Base-by-base conservation (phyloP, 192 early-diverging fungal genomes). In the Lunasporangiospora selenospora region DNA sequence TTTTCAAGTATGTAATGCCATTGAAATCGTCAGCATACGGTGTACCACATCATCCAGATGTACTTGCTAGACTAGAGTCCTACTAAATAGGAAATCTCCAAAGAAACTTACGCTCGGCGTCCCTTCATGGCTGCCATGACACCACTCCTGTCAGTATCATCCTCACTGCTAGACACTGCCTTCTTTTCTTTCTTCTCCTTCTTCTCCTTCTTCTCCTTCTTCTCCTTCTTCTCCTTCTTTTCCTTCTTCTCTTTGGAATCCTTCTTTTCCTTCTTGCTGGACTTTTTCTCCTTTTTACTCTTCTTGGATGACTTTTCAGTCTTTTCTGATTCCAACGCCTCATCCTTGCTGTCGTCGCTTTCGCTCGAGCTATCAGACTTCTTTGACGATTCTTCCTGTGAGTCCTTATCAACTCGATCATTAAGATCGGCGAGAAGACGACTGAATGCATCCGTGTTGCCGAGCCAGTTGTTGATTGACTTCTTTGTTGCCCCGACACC, bases 401-500 rank as follows among this genome's bases (percentile, higher is more conserved):
- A 49, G 24, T 80, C 76, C 2, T 54, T 62, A 48, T 78, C 73
- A 11, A 76, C 63, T 21, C 83, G 83, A 31, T 85, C 75, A 65
- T 95, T 94, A 33, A 98, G 77, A n/a, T 88, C 83, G 39, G 83
- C 84, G 61, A 99, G 81, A 16, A 99, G 82, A 34, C 80, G 80
- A 9, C 86, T 84, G 64, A 96, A 97, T 1, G 93, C 97, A 53
- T 84, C 88, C 6, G 94, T 86, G 75, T 96, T 95, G 50, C 91
- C 95, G 16, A 99, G 84, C 97, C 97, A 99, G 75, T 98, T 98
- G 62, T 97, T 92, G 30, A 81, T 85, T 8, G 87, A 89, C 31
- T 93, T 93, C 56, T 87, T 88, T 41, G 89, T 90, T 1, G 95
- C 95, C 19, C 97, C 97, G 13, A 99, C 75, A 51, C 97, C 97